These are phyloP conservation scores for Cercospora canescens DNA, from an alignment of 2,329 filamentous ascomycete genomes.

Conservation along the genomic window DNA sequence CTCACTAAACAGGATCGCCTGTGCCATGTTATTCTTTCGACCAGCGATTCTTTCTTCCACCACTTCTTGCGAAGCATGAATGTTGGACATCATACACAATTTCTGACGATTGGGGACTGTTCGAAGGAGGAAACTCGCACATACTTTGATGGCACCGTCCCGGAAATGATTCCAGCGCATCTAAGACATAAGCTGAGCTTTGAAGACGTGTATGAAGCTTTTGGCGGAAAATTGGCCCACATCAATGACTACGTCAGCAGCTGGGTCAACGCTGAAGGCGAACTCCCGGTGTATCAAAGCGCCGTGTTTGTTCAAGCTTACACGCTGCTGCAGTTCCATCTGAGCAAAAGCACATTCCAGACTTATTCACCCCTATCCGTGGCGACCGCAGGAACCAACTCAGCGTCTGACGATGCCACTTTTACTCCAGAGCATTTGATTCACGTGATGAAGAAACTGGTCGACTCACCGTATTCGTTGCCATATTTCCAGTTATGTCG, in stretches of 20 bases:
- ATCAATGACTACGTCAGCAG: slow-evolving; percentile 23
- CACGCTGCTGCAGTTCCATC: slow-evolving; percentile 22
- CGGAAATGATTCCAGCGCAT: slow-evolving; percentile 11
- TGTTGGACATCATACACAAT: slow-evolving; percentile 22
- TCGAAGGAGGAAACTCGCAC: slow-evolving; percentile 17
- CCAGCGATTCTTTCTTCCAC: slow-evolving; percentile 24
- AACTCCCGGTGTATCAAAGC: slow-evolving; percentile 17
- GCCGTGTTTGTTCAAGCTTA: slow-evolving; percentile 24
- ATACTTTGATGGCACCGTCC: slow-evolving; percentile 18
- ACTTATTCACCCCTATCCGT: slow-evolving; percentile 21
- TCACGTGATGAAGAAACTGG: slow-evolving; percentile 21
- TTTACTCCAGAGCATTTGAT: slow-evolving; percentile 19
- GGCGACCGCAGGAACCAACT: slow-evolving; percentile 14
- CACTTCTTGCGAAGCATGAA: slow-evolving; percentile 25
- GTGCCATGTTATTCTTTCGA: slow-evolving; percentile 22
- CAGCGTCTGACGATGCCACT: slow-evolving; percentile 13
- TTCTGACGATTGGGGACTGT: slow-evolving; percentile 23
- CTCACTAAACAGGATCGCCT: slow-evolving; percentile 23
- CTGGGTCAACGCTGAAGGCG: slow-evolving; percentile 18
- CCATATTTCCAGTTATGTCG: slow-evolving; percentile 23
- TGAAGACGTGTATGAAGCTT: slow-evolving; percentile 21
- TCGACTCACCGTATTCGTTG: slow-evolving; percentile 16
- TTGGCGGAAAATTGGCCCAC: slow-evolving; percentile 22
- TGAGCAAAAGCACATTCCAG: slow-evolving; percentile 16
- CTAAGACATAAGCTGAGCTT: slow-evolving; percentile 17